phyloP scores from a whole-genome alignment of 2,329 filamentous ascomycete genomes.

The Ascochyta clinopodiicola region DNA sequence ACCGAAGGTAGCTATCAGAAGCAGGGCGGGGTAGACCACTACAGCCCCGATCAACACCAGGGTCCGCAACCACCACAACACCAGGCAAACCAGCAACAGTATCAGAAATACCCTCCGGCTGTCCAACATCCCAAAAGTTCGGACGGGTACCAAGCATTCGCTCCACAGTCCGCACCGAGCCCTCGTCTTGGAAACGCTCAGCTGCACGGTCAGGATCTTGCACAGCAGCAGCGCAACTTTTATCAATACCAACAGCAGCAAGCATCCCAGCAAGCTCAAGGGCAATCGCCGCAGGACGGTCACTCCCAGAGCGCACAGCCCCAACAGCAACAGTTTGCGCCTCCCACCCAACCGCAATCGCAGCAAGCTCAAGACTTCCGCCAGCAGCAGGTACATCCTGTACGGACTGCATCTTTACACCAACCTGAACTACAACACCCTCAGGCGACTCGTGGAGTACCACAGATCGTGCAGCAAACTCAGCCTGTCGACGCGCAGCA shows the following conservation, averaged over 20 bases:
- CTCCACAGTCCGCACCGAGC: slow-evolving; percentile 41
- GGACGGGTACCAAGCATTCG: slow-evolving; percentile 43
- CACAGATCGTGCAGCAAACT: slow-evolving; percentile 38
- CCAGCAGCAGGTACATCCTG: slow-evolving; percentile 32
- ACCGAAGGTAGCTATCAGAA: slow-evolving; percentile 48
- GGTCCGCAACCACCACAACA: slow-evolving; percentile 38
- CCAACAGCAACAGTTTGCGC: slow-evolving; percentile 33
- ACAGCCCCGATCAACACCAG: slow-evolving; percentile 48
- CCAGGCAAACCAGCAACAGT: slow-evolving; percentile 29
- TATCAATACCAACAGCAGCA: slow-evolving; percentile 44
- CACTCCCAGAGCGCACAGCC: slow-evolving; percentile 35
- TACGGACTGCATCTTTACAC: slow-evolving; percentile 37
- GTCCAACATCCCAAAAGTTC: slow-evolving; percentile 29
- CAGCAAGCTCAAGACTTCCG: slow-evolving; percentile 42
- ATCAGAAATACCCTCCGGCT: slow-evolving; percentile 42
- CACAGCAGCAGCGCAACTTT: slow-evolving; percentile 39
- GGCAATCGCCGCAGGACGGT: slow-evolving; percentile 35
- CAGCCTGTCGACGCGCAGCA: slow-evolving; percentile 39
- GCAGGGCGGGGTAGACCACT: slow-evolving; percentile 49
- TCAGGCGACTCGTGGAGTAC: slow-evolving; percentile 38
- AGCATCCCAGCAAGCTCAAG: slow-evolving; percentile 31
- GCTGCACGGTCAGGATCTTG: slow-evolving; percentile 36
- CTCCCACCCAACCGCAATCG: slow-evolving; percentile 38
- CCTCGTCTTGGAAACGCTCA: slow-evolving; percentile 38
- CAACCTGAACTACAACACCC: slow-evolving; percentile 43